Conservation (phyloP, 495 filamentous ascomycete genomes). For the Penicillium angulare region DNA sequence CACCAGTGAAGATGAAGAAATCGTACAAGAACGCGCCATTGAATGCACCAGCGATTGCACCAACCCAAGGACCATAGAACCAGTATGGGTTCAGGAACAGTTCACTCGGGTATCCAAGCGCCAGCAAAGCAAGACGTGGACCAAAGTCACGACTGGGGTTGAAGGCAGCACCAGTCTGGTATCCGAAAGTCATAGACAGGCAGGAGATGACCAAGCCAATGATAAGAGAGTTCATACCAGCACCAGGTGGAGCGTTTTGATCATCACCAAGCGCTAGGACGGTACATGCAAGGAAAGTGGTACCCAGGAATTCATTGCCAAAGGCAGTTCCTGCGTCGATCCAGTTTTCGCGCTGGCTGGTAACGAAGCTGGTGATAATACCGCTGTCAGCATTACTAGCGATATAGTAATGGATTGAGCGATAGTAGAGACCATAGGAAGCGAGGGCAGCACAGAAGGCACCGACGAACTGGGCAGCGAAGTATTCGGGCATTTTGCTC, state of each 20-base stretch:
- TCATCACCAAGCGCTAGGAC: conserved; percentile 56
- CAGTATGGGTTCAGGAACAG: conserved; percentile 47
- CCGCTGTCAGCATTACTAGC: conserved; percentile 25
- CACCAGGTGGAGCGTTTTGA: conserved; percentile 52
- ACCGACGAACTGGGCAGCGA: conserved; percentile 48
- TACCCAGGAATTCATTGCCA: conserved; percentile 51
- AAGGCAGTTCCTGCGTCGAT: conserved; percentile 47
- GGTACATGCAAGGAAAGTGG: conserved; percentile 41
- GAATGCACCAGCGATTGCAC: conserved; percentile 42
- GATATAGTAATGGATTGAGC: conserved; percentile 43
- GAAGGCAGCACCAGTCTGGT: conserved; percentile 48
- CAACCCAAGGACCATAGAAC: conserved; percentile 53
- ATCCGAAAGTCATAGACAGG: conserved; percentile 43
- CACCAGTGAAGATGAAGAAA: conserved; percentile 52
- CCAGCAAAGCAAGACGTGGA: conserved; percentile 42
- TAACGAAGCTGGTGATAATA: conserved; percentile 43
- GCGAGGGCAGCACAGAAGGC: conserved; percentile 42
- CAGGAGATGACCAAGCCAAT: conserved; percentile 45
- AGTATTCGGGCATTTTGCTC: conserved; percentile 45
- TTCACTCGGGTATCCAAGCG: conserved; percentile 39
- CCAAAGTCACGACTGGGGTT: conserved; percentile 55
- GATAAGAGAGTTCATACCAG: conserved; percentile 51
- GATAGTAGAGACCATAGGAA: conserved; percentile 50
- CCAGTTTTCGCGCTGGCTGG: conserved; percentile 40
- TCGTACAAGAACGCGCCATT: conserved; percentile 52